phyloP scores from a whole-genome alignment of 2,329 filamentous ascomycete genomes.

The Aspergillus quadrilineatus region DNA sequence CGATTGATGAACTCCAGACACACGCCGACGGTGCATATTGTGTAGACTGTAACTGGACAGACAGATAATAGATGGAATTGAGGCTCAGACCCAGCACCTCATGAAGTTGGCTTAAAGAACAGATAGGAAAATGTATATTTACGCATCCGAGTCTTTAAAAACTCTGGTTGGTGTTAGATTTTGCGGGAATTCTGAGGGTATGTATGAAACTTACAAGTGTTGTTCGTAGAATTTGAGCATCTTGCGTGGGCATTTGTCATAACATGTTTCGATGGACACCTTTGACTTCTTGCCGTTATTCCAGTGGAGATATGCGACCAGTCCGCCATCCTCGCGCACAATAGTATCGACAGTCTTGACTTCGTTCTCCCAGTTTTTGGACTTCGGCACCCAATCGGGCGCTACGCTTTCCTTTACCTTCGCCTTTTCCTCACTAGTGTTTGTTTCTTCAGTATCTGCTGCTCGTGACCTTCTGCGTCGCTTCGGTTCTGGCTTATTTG shows the following conservation, averaged over 20 bases:
- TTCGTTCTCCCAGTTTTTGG: constrained; percentile 46
- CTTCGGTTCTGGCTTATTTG: constrained; percentile 26
- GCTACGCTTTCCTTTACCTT: constrained; percentile 6
- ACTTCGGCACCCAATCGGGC: constrained; percentile 40
- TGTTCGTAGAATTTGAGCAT: constrained; percentile 52
- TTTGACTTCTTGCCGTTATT: constrained; percentile 47
- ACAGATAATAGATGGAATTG: background rate
- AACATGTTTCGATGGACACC: constrained; percentile 42
- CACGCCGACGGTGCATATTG: constrained; percentile 18
- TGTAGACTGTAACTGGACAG: constrained; percentile 1
- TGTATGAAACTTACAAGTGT: constrained; percentile 43
- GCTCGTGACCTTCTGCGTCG: constrained; percentile 29
- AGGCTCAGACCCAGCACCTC: background rate
- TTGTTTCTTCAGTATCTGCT: constrained; percentile 20
- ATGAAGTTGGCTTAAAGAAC: background rate
- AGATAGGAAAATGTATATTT: constrained; percentile 1
- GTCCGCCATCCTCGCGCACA: constrained; percentile 35
- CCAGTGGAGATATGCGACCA: constrained; percentile 45
- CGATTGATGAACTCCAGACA: constrained; percentile 10
- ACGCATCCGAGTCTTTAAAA: constrained; percentile 37
- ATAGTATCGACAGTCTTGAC: constrained; percentile 46
- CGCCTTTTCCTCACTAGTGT: constrained; percentile 19
- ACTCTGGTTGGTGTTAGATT: constrained; percentile 26
- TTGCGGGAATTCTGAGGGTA: constrained; percentile 14
- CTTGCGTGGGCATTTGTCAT: constrained; percentile 45